A percentile compares a stretch with the other conserved stretches of the same genome.
Conservation (phyloP, 768 basidiomycete species). For the Auricularia cornea region DNA sequence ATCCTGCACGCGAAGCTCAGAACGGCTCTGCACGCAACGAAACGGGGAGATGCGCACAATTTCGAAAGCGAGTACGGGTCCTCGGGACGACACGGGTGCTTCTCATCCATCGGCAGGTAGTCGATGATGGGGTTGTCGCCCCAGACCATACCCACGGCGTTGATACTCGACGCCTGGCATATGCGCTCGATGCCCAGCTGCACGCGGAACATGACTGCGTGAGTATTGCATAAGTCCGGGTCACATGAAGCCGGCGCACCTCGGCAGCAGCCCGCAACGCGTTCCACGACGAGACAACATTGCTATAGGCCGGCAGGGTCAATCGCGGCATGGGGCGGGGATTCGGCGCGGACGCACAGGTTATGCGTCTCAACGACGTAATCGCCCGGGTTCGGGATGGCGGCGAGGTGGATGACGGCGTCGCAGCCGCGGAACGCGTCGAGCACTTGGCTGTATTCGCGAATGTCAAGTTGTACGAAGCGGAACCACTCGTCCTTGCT, state of each 20-base stretch:
- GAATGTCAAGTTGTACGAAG: slow-evolving; percentile 40
- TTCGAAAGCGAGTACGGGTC: slow-evolving; percentile 68
- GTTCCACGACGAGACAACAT: slow-evolving; percentile 66
- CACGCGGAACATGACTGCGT: background rate
- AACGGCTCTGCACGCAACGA: slow-evolving; percentile 4
- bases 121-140: slow-evolving; percentile 37
- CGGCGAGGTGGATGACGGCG: slow-evolving; percentile 52
- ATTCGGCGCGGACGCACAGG: slow-evolving; percentile 28
- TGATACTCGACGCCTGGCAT: slow-evolving; percentile 58
- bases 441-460: slow-evolving; percentile 38
- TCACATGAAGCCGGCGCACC: slow-evolving; percentile 23
- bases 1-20: slow-evolving; percentile 32
- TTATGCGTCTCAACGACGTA: slow-evolving; percentile 51
- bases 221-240: background rate
- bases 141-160: slow-evolving; percentile 47
- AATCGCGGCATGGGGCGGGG: background rate
- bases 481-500: slow-evolving; percentile 21
- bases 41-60: slow-evolving; percentile 3
- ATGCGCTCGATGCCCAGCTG: slow-evolving; percentile 52
- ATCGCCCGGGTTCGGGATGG: slow-evolving; percentile 37
- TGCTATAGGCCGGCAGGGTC: slow-evolving; percentile 29
- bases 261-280: slow-evolving; percentile 60
- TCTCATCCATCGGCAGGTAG: slow-evolving; percentile 62
- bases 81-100: slow-evolving; percentile 52
- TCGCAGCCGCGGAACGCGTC: slow-evolving; percentile 44